phyloP scores from a whole-genome alignment of 148 eudicot species.

The Vaccinium corymbosum region DNA sequence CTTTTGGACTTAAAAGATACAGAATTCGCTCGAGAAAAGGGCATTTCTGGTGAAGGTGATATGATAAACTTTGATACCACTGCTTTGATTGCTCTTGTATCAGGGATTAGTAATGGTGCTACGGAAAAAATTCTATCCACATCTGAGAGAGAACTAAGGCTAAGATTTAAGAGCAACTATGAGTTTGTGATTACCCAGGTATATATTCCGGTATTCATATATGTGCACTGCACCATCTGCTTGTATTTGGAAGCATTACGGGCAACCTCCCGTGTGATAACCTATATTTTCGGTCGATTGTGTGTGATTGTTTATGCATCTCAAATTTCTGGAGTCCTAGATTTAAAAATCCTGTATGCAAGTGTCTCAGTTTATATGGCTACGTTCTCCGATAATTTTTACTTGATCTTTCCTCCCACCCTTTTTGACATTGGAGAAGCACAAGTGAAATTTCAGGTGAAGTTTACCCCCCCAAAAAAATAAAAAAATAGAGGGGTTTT shows the following conservation, averaged over 20 bases:
- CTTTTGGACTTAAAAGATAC: constrained; percentile 21
- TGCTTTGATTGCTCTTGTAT: constrained; percentile 74
- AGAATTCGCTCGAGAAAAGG: constrained; percentile 16
- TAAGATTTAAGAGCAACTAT: constrained; percentile 68
- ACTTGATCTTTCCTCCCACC: neutral
- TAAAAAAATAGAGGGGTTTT: neutral
- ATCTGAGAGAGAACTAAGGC: constrained; percentile 56
- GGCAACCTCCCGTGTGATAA: neutral
- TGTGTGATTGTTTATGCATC: neutral
- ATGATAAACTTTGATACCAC: constrained; percentile 91
- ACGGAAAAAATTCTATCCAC: constrained; percentile 58
- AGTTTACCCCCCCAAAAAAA: neutral
- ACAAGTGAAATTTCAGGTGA: neutral
- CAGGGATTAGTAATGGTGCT: constrained; percentile 86
- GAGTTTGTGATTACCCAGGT: constrained; percentile 87
- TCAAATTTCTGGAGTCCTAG: neutral
- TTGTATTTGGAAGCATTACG: constrained; percentile 10
- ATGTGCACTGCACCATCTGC: neutral
- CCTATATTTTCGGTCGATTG: neutral
- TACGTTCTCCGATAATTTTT: neutral
- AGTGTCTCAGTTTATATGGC: neutral
- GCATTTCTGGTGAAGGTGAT: constrained; percentile 21
- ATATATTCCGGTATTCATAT: constrained; percentile 4
- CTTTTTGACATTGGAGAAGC: neutral
- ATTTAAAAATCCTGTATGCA: neutral